Evolutionary conservation across 2,329 filamentous ascomycete genomes (phyloP).

Genomic region (Akanthomyces muscarius): DNA sequence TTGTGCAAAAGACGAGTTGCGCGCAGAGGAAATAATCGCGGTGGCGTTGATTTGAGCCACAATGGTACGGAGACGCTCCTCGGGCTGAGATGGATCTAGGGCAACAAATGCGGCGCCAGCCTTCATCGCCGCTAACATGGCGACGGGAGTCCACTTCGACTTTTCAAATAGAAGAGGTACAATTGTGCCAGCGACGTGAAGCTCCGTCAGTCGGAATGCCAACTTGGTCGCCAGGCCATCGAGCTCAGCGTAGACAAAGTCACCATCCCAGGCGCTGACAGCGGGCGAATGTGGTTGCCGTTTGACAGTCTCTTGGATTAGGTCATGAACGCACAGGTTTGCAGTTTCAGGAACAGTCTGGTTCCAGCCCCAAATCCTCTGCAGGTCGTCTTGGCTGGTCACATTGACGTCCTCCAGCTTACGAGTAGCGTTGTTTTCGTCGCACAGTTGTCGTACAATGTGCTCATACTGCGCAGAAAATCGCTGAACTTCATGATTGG

Average conservation of each 20-base stretch:
- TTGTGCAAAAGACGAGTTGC: too few species aligned
- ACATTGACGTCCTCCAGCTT: neutral
- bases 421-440: neutral
- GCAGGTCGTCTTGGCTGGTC: neutral
- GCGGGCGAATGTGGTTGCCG: conserved; percentile 19
- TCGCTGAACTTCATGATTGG: neutral
- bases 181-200: conserved; percentile 4
- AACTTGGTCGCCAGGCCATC: conserved; percentile 15
- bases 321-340: neutral
- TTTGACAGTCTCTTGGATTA: neutral
- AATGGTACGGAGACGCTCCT: conserved; percentile 10
- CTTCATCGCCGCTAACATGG: conserved; percentile 15
- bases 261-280: conserved; percentile 33
- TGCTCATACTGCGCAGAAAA: conserved; percentile 5
- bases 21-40: too few species aligned
- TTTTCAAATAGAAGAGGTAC: conserved; percentile 20
- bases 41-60: neutral
- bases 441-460: conserved; percentile 11
- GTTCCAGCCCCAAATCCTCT: neutral
- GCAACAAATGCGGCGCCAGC: conserved; percentile 20
- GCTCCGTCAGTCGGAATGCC: conserved; percentile 14
- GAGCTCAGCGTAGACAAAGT: conserved; percentile 36
- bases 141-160: conserved; percentile 17
- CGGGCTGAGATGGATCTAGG: conserved; percentile 18
- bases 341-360: neutral